phyloP scores from a whole-genome alignment of 805 yeast genomes.

The Ogataea allantospora region DNA sequence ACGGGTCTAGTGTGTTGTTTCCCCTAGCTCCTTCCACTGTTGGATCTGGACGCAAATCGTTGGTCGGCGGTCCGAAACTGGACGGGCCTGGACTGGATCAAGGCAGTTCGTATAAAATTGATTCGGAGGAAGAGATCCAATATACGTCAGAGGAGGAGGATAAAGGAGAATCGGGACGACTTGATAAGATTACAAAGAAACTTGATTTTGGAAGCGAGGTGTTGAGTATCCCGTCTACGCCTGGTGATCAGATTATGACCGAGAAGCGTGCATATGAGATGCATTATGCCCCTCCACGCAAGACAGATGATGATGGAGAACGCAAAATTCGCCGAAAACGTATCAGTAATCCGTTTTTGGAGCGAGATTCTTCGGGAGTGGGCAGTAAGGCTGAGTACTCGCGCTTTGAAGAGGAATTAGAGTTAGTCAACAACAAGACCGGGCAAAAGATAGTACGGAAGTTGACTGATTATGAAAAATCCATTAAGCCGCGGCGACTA shows the following conservation, averaged over 20 bases:
- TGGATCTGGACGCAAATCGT: slow-evolving; percentile 28
- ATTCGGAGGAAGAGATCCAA: slow-evolving; percentile 23
- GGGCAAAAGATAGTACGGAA: slow-evolving; percentile 36
- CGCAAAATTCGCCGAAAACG: slow-evolving; percentile 14
- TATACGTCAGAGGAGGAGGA: slow-evolving; percentile 23
- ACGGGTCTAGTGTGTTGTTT: slow-evolving; percentile 20
- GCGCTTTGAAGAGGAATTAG: slow-evolving; percentile 38
- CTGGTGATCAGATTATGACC: slow-evolving; percentile 35
- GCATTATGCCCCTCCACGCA: slow-evolving; percentile 25
- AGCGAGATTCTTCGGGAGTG: not conserved
- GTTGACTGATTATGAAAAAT: slow-evolving; percentile 33
- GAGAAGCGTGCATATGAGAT: slow-evolving; percentile 32
- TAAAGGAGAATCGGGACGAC: slow-evolving; percentile 11
- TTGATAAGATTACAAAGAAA: slow-evolving; percentile 22
- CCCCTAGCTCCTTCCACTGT: slow-evolving; percentile 32
- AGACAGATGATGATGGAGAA: slow-evolving; percentile 23
- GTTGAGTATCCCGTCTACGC: slow-evolving; percentile 33
- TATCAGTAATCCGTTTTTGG: slow-evolving; percentile 34
- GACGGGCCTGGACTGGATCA: slow-evolving; percentile 20
- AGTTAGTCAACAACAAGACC: slow-evolving; percentile 40
- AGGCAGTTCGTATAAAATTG: slow-evolving; percentile 21
- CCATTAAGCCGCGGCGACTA: slow-evolving; percentile 40
- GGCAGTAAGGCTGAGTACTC: slow-evolving; percentile 12
- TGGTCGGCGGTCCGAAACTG: slow-evolving; percentile 8
- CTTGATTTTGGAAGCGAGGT: slow-evolving; percentile 16